These are phyloP conservation scores for Chalaropsis ovoidea DNA, from an alignment of 2,329 filamentous ascomycete species.

Conservation along the genomic window DNA sequence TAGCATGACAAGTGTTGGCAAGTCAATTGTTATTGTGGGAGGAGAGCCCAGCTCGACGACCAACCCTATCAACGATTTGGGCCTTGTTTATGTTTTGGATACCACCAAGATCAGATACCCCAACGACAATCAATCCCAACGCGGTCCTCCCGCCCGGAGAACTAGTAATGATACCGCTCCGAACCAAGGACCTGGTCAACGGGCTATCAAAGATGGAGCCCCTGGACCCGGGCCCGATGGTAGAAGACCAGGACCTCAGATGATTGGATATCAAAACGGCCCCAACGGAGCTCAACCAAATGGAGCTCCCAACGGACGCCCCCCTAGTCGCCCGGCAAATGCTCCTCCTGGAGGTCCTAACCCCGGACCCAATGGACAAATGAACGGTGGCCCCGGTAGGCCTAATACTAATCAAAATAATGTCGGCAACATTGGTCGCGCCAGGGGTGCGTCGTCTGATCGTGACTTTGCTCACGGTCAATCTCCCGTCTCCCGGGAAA, in stretches of 20 bases:
- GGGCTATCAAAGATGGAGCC: slow-evolving; percentile 43
- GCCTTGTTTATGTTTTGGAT: slow-evolving; percentile 82
- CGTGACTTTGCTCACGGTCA: slow-evolving; percentile 28
- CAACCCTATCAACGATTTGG: slow-evolving; percentile 70
- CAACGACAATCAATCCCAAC: slow-evolving; percentile 49
- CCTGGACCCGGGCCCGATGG: slow-evolving; percentile 39
- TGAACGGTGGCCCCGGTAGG: slow-evolving; percentile 37
- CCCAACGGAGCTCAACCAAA: slow-evolving; percentile 29
- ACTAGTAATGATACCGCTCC: slow-evolving; percentile 35
- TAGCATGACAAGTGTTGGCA: slow-evolving; percentile 92
- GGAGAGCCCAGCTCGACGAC: slow-evolving; percentile 88
- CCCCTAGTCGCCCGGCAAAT: slow-evolving; percentile 41
- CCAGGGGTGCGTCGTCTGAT: slow-evolving; percentile 44
- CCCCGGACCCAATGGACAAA: slow-evolving; percentile 16
- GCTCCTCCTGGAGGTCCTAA: slow-evolving; percentile 12
- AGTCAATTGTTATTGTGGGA: slow-evolving; percentile 82
- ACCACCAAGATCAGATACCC: slow-evolving; percentile 95
- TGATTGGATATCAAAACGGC: slow-evolving; percentile 33
- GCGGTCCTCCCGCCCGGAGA: slow-evolving; percentile 36
- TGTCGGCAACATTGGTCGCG: slow-evolving; percentile 35
- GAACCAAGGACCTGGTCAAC: slow-evolving; percentile 31
- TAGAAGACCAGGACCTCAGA: slow-evolving; percentile 32
- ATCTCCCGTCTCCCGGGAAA: slow-evolving; percentile 12
- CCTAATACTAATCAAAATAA: slow-evolving; percentile 42
- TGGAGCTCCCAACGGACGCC: slow-evolving; percentile 24